Conservation (phyloP, 2,329 filamentous ascomycete genomes). For the Allantophomopsis lycopodina region DNA sequence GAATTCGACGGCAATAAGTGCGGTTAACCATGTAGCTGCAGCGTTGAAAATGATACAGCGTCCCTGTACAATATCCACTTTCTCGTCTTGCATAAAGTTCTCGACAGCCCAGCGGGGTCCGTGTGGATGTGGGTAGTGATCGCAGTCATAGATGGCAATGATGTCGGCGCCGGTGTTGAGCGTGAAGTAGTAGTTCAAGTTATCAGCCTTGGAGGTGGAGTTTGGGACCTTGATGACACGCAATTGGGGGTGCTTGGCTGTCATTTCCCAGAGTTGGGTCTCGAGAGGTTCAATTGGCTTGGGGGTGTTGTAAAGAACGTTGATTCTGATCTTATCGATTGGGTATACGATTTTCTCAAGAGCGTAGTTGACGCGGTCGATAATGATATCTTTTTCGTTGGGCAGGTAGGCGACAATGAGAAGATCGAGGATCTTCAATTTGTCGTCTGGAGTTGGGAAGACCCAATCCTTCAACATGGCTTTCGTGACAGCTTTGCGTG, state of each 20-base stretch:
- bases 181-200: conserved; percentile 31
- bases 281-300: conserved; percentile 29
- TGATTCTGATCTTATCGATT: conserved; percentile 28
- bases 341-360: conserved; percentile 31
- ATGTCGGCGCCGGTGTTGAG: conserved; percentile 28
- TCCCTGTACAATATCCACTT: conserved; percentile 32
- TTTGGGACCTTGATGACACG: conserved; percentile 30
- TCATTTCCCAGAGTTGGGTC: conserved; percentile 23
- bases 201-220: conserved; percentile 34
- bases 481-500: conserved; percentile 20
- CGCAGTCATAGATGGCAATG: conserved; percentile 33
- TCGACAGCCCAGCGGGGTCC: conserved; percentile 32
- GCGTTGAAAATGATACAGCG: conserved; percentile 34
- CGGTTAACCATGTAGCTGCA: conserved; percentile 25
- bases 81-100: conserved; percentile 25
- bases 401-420: conserved; percentile 35
- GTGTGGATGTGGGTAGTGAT: conserved; percentile 34
- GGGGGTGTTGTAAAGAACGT: conserved; percentile 33
- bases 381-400: conserved; percentile 34
- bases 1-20: conserved; percentile 33
- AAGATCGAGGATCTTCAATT: conserved; percentile 28
- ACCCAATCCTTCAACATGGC: conserved; percentile 23
- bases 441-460: conserved; percentile 24
- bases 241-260: conserved; percentile 23
- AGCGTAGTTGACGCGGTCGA: conserved; percentile 29